Evolutionary conservation across 1,139 yeast species (phyloP).

Genomic region (Pichia terricola): DNA sequence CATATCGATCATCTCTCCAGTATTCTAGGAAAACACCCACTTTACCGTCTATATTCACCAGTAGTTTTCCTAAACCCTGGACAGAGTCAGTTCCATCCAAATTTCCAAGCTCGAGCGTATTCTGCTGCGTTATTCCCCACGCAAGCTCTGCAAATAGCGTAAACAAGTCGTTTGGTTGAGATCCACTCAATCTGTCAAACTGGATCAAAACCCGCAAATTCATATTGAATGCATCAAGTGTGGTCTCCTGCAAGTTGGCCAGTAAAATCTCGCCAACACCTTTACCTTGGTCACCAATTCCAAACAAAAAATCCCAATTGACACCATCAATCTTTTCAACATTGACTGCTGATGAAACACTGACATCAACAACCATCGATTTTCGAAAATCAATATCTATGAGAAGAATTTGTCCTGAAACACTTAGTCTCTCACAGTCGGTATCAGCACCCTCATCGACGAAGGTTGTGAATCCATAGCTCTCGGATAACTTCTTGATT

Average conservation of each 20-base stretch:
- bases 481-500: conserved; percentile 24
- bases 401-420: conserved; percentile 24
- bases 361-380: not conserved
- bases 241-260: conserved; percentile 19
- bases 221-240: conserved; percentile 24
- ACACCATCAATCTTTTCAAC: conserved; percentile 16
- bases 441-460: conserved; percentile 14
- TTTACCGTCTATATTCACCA: conserved; percentile 20
- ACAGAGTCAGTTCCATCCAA: conserved; percentile 13
- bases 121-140: conserved; percentile 15
- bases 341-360: not conserved
- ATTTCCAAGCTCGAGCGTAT: conserved; percentile 8
- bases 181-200: conserved; percentile 24
- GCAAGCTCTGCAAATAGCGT: conserved; percentile 22
- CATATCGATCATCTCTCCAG: conserved; percentile 24
- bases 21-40: conserved; percentile 24
- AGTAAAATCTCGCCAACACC: conserved; percentile 19
- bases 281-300: conserved; percentile 11
- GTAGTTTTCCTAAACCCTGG: conserved; percentile 19
- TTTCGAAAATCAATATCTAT: conserved; percentile 24
- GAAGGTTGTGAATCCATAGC: conserved; percentile 28
- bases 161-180: conserved; percentile 24
- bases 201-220: conserved; percentile 24
- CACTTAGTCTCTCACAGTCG: conserved; percentile 3
- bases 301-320: conserved; percentile 19